These are phyloP conservation scores for Ogataea kodamae DNA, from an alignment of 805 yeast species.

Conservation along the genomic window DNA sequence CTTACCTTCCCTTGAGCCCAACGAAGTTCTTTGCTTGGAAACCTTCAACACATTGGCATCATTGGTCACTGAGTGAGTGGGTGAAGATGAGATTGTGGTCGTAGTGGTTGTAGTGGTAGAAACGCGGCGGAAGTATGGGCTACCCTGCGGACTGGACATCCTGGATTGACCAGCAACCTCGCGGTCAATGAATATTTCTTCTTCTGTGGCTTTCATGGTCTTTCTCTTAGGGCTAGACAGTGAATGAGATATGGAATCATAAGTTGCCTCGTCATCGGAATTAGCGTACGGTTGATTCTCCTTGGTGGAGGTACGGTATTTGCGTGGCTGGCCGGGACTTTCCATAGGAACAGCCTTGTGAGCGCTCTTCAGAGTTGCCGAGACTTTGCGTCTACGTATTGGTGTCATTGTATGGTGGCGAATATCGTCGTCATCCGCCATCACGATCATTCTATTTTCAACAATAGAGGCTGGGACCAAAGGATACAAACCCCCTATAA, in stretches of 20 bases:
- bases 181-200: constrained; percentile 32
- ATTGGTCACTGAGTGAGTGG: constrained; percentile 22
- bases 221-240: constrained; percentile 25
- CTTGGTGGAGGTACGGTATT: constrained; percentile 41
- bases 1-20: constrained; percentile 21
- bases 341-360: constrained; percentile 83
- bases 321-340: constrained; percentile 97
- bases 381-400: constrained; percentile 64
- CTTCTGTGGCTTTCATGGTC: constrained; percentile 16
- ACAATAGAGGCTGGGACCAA: constrained; percentile 60
- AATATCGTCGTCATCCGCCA: constrained; percentile 25
- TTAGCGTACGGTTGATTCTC: constrained; percentile 32
- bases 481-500: constrained; percentile 65
- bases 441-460: constrained; percentile 43
- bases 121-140: constrained; percentile 40
- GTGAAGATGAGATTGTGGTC: constrained; percentile 35
- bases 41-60: constrained; percentile 20
- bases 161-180: constrained; percentile 14
- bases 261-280: constrained; percentile 35
- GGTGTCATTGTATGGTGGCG: constrained; percentile 61
- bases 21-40: constrained; percentile 29
- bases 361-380: constrained; percentile 60
- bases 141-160: constrained; percentile 28
- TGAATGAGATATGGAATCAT: constrained; percentile 24
- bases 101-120: constrained; percentile 50